A percentile compares a stretch with the other conserved stretches of the same genome.
phyloP scores from a whole-genome alignment of 352 stramenopile species.

The Paralagenidium karlingii region DNA sequence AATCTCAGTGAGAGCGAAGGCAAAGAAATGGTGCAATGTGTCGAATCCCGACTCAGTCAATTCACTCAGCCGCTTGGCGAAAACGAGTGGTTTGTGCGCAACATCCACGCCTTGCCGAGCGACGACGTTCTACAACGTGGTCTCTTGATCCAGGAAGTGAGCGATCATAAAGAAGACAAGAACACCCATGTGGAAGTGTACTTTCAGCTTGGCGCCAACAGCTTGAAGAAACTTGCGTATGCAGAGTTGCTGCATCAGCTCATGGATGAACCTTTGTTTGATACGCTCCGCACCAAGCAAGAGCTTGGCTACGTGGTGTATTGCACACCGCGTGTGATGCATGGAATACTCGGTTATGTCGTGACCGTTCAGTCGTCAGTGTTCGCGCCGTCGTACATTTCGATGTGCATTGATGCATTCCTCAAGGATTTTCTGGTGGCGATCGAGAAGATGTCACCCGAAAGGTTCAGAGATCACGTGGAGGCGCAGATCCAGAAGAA shows the following conservation, averaged over 20 bases:
- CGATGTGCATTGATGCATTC: constrained; percentile 51
- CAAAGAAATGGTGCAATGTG: constrained; percentile 14
- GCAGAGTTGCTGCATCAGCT: constrained; percentile 76
- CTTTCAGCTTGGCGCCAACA: constrained; percentile 75
- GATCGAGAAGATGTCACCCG: constrained; percentile 47
- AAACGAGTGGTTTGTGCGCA: constrained; percentile 20
- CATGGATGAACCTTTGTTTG: constrained; percentile 85
- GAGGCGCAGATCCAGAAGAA: constrained; percentile 70
- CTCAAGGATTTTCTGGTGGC: constrained; percentile 66
- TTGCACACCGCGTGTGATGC: constrained; percentile 71
- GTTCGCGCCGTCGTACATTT: constrained; percentile 51
- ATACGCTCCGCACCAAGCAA: constrained; percentile 79
- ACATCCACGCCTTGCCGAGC: constrained; percentile 23
- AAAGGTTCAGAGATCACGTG: constrained; percentile 71
- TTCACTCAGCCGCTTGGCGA: constrained; percentile 15
- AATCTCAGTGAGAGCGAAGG: constrained; percentile 32
- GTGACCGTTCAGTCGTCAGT: constrained; percentile 76
- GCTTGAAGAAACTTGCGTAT: constrained; percentile 43
- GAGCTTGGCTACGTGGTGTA: constrained; percentile 84
- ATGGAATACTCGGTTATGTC: constrained; percentile 73
- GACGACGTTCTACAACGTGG: constrained; percentile 28
- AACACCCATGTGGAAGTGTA: constrained; percentile 81
- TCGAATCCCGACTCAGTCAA: constrained; percentile 27
- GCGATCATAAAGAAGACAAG: constrained; percentile 59
- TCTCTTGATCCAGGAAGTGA: constrained; percentile 40